A percentile compares a stretch with the other conserved stretches of the same genome.
phyloP scores from a whole-genome alignment of 1,139 yeast genomes.

The Pichia sp. region DNA sequence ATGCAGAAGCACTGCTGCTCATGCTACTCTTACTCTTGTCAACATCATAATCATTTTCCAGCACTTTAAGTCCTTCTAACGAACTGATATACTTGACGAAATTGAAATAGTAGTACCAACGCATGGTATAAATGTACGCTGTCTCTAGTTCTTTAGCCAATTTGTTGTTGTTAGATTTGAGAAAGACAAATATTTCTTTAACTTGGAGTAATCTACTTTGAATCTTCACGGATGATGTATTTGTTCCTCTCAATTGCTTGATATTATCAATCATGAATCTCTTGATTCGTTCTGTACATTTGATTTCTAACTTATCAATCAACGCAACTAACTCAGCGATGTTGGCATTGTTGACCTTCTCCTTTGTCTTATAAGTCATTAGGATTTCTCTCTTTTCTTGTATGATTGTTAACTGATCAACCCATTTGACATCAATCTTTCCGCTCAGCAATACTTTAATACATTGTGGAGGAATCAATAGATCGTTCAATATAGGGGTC shows the following conservation, averaged over 20 bases:
- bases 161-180: slow-evolving; percentile 54
- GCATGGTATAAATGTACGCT: slow-evolving; percentile 86
- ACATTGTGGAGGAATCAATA: slow-evolving; percentile 71
- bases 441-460: slow-evolving; percentile 49
- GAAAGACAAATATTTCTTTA: slow-evolving; percentile 58
- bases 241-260: slow-evolving; percentile 55
- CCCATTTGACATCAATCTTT: slow-evolving; percentile 51
- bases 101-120: slow-evolving; percentile 84
- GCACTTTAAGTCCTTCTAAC: slow-evolving; percentile 54
- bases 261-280: slow-evolving; percentile 66
- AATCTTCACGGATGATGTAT: slow-evolving; percentile 65
- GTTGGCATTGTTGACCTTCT: slow-evolving; percentile 27
- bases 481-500: slow-evolving; percentile 70
- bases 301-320: slow-evolving; percentile 44
- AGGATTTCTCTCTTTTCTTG: slow-evolving; percentile 56
- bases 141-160: slow-evolving; percentile 72
- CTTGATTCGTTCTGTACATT: slow-evolving; percentile 71
- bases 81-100: slow-evolving; percentile 80
- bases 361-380: slow-evolving; percentile 32
- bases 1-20: not conserved
- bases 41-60: slow-evolving; percentile 28
- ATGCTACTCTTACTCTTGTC: slow-evolving; percentile 10
- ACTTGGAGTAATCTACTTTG: slow-evolving; percentile 64
- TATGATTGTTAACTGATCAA: slow-evolving; percentile 56
- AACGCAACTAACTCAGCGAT: slow-evolving; percentile 39